Conservation (phyloP, 768 basidiomycete genomes). For the Cystofilobasidium ferigula region DNA sequence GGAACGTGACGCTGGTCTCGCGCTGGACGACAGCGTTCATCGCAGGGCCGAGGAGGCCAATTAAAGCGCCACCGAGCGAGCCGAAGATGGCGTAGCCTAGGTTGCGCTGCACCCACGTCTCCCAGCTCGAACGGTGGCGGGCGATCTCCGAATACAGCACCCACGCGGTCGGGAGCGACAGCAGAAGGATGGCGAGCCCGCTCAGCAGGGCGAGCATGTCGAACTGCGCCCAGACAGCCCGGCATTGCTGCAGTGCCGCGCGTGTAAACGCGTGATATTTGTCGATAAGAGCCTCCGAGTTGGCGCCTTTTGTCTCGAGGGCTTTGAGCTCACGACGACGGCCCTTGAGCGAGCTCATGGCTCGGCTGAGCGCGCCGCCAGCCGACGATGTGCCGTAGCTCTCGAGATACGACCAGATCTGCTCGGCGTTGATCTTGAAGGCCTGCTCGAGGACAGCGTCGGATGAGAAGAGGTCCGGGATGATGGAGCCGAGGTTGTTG, state of each 20-base stretch:
- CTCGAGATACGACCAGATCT: slow-evolving; percentile 64
- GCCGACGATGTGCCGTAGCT: slow-evolving; percentile 58
- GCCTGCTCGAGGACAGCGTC: slow-evolving; percentile 48
- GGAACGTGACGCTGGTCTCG: slow-evolving; percentile 29
- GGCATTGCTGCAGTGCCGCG: slow-evolving; percentile 57
- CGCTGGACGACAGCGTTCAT: slow-evolving; percentile 44
- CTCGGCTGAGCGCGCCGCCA: slow-evolving; percentile 59
- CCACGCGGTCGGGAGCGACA: slow-evolving; percentile 50
- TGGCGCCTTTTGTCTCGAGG: slow-evolving; percentile 15
- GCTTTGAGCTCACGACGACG: slow-evolving; percentile 41
- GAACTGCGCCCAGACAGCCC: slow-evolving; percentile 90
- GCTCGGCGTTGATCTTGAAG: slow-evolving; percentile 57
- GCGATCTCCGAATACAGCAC: slow-evolving; percentile 48
- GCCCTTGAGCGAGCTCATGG: slow-evolving; percentile 48
- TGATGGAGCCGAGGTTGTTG: slow-evolving; percentile 82
- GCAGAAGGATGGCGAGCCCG: slow-evolving; percentile 54
- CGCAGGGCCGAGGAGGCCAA: slow-evolving; percentile 38
- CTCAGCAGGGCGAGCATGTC: slow-evolving; percentile 62
- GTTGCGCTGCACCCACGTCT: slow-evolving; percentile 30
- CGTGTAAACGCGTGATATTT: slow-evolving; percentile 47
- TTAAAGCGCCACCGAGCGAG: slow-evolving; percentile 23
- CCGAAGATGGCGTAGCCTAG: slow-evolving; percentile 22
- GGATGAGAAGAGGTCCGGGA: slow-evolving; percentile 77
- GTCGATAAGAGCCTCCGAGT: slow-evolving; percentile 27
- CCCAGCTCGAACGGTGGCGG: slow-evolving; percentile 36